These are phyloP conservation scores for Termitomyces sp. DNA, from an alignment of 768 basidiomycete species.

Conservation along the genomic window DNA sequence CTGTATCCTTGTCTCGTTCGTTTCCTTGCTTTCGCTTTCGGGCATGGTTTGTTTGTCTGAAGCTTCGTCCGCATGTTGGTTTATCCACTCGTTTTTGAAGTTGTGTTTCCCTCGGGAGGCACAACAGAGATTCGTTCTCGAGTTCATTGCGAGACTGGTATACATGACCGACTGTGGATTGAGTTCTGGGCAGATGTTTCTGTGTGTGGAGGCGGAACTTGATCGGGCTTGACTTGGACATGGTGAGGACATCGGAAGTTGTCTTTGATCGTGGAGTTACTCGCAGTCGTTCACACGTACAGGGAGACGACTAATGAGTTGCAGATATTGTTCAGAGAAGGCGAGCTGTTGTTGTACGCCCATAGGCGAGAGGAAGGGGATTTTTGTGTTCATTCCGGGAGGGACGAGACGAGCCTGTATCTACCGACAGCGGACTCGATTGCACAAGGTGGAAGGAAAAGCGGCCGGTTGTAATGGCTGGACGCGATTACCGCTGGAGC, in stretches of 20 bases:
- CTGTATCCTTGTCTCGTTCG: constrained; percentile 2
- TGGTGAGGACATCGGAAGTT: constrained; percentile 21
- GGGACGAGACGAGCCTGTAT: constrained; percentile 9
- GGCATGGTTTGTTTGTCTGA: not conserved
- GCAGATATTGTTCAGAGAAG: constrained; percentile 19
- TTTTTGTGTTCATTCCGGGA: not conserved
- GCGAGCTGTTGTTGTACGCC: constrained; percentile 32
- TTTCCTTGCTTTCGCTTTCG: constrained; percentile 7
- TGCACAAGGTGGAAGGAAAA: constrained; percentile 24
- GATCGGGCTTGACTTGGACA: constrained; percentile 19
- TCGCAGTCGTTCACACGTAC: constrained; percentile 31
- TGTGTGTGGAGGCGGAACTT: constrained; percentile 11
- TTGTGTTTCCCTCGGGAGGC: constrained; percentile 43
- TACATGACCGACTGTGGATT: constrained; percentile 15
- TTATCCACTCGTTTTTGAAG: constrained; percentile 27
- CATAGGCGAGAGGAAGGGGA: constrained; percentile 23
- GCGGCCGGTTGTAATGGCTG: constrained; percentile 31
- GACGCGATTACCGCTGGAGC: constrained; percentile 33
- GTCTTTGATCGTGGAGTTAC: constrained; percentile 13
- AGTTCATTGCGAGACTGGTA: constrained; percentile 27
- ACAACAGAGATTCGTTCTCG: constrained; percentile 62
- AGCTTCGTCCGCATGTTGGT: constrained; percentile 26
- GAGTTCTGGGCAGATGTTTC: constrained; percentile 4
- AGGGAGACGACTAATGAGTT: constrained; percentile 27
- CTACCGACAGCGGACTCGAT: constrained; percentile 11